Evolutionary conservation across 306 rosid species (phyloP), one percentile per base, ranked within the genome.

Genomic region (Notholithocarpus densiflorus): DNA sequence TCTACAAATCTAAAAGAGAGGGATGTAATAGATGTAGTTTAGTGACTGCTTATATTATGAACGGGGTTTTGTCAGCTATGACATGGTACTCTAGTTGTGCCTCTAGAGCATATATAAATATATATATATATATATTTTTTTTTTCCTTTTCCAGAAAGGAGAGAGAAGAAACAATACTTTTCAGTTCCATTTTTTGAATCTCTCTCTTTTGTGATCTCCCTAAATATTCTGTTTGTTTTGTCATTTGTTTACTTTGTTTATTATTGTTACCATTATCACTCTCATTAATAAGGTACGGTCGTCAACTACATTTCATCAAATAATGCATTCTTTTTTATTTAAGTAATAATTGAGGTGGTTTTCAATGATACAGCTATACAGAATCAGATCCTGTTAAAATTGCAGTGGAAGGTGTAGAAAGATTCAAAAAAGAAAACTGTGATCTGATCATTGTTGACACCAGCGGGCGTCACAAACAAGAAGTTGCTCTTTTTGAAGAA

Each of bases 361-460:
- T 75, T 76, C 56, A 52, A 23, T 56, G 31, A 21, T 79, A 80
- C 89, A 92, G 95, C 83, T 90, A 91, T 85, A 84, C 79, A 84
- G 97, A 92, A 80, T 88, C 90, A 2, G 98, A 94, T 75, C 96
- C 97, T 32, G 92, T 88, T 54, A 90, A 89, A 86, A 94, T 94
- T 83, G 96, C 92, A 1, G 94, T 78, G 69, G 96, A 92, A 80
- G 96, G 97, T 76, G 97, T 92, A 79, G 97, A 94, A 20, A 88
- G 83, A 74, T 94, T 94, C 66, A 88, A 83, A 89, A 85, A 92
- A 86, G 98, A 94, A 82, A 94, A 83, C 75, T 90, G 87, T 59
- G 96, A 94, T 88, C 94, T 92, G 60, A 89, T 94, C 76, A 88
- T 92, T 82, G 97, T 92, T 80, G 98, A 92, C 72, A 94, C 98